phyloP scores from a whole-genome alignment of 2,329 filamentous ascomycete species.

The Cladosporium cucumerinum region DNA sequence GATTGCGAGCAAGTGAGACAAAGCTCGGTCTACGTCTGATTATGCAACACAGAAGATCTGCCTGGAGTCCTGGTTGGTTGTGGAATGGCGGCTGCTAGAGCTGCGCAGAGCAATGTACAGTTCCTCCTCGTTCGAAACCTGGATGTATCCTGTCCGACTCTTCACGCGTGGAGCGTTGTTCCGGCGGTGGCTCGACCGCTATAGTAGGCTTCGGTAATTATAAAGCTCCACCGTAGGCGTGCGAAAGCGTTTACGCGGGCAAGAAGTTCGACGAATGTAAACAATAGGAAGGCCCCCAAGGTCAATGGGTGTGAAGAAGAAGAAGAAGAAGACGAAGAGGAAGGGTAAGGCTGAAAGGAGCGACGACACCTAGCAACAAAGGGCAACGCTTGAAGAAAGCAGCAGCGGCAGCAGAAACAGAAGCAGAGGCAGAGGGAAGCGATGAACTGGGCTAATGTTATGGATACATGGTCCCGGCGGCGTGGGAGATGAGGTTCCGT shows the following conservation, averaged over 20 bases:
- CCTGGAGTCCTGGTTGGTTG: neutral
- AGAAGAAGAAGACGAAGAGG: constrained; percentile 23
- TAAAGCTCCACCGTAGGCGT: constrained; percentile 18
- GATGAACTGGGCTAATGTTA: constrained; percentile 22
- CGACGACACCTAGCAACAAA: constrained; percentile 23
- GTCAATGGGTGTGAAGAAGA: constrained; percentile 22
- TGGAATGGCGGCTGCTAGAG: constrained; percentile 11
- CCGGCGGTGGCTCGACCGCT: constrained; percentile 13
- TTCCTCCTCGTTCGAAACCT: constrained; percentile 19
- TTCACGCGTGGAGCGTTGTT: constrained; percentile 8
- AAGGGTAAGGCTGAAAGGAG: constrained; percentile 26
- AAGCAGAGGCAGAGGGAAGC: constrained; percentile 17
- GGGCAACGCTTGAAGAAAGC: constrained; percentile 27
- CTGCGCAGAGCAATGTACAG: constrained; percentile 23
- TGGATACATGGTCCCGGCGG: constrained; percentile 25
- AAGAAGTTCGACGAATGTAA: constrained; percentile 17
- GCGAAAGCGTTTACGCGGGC: constrained; percentile 16
- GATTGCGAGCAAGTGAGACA: constrained; percentile 13
- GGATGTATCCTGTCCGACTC: constrained; percentile 16
- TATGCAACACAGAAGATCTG: constrained; percentile 17
- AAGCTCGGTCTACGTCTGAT: constrained; percentile 5
- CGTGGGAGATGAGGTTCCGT: constrained; percentile 19
- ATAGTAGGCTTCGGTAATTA: constrained; percentile 16
- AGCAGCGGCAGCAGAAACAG: constrained; percentile 22
- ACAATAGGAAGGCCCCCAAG: constrained; percentile 18